Conservation (phyloP, 1,139 yeast genomes). For the Pichia sp. region DNA sequence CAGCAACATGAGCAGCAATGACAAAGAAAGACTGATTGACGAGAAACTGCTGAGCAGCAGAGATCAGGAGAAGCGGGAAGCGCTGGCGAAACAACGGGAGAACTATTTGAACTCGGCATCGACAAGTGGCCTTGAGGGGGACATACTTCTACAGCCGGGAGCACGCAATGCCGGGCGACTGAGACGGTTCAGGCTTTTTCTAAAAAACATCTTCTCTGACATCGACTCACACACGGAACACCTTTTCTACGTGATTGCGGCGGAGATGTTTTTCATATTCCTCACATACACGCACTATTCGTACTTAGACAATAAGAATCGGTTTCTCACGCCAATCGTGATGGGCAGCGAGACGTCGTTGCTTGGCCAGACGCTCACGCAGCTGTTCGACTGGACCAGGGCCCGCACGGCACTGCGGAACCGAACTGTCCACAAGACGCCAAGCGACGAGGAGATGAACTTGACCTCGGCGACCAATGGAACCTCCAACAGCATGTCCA, state of each 20-base stretch:
- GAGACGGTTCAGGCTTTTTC: background rate
- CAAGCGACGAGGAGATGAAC: constrained; percentile 5
- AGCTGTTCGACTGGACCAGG: constrained; percentile 36
- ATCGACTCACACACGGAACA: constrained; percentile 21
- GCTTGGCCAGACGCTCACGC: constrained; percentile 56
- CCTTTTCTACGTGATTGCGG: constrained; percentile 25
- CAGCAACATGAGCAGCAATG: background rate
- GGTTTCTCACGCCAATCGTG: constrained; percentile 28
- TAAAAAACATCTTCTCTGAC: constrained; percentile 1
- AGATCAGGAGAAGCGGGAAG: constrained; percentile 11
- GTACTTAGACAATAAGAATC: constrained; percentile 26
- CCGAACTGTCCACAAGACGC: background rate
- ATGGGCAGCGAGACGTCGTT: constrained; percentile 43
- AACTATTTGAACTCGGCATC: constrained; percentile 8
- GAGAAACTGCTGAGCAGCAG: constrained; percentile 2
- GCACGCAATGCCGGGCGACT: background rate
- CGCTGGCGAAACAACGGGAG: constrained; percentile 12
- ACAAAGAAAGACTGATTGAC: background rate
- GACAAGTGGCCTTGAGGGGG: background rate
- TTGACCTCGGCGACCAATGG: background rate
- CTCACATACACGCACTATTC: constrained; percentile 30
- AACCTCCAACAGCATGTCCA: background rate
- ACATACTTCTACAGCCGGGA: background rate
- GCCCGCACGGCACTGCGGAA: background rate
- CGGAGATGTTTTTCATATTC: constrained; percentile 28